Conservation (phyloP, 306 rosid species). For the Ormosia emarginata region DNA sequence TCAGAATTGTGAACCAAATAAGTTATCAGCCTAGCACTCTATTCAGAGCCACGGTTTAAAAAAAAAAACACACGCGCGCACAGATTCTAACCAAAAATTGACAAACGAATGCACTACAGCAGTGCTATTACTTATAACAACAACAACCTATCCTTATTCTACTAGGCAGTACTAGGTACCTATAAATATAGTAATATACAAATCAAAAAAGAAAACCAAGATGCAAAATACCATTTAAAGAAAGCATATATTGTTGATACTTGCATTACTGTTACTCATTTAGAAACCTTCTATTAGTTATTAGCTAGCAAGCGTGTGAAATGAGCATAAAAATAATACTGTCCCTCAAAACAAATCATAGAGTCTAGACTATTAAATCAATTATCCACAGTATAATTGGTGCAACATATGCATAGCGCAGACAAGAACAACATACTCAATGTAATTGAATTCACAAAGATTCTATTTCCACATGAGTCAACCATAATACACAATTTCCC, state of each 20-base stretch:
- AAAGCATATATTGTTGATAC: neutral
- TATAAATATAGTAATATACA: neutral
- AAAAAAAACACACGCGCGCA: neutral
- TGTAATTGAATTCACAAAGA: neutral
- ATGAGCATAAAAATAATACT: neutral
- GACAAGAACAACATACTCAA: neutral
- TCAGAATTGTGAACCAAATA: neutral
- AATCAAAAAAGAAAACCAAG: neutral
- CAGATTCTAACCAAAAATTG: neutral
- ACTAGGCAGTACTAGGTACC: neutral
- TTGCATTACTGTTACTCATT: neutral
- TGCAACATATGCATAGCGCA: neutral
- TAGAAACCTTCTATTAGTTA: conserved; percentile 9
- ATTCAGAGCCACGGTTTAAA: neutral
- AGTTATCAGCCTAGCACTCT: neutral
- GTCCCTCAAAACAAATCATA: neutral
- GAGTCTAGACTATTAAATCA: conserved; percentile 1
- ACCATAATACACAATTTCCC: conserved; percentile 4
- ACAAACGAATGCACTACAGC: neutral
- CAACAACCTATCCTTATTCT: neutral
- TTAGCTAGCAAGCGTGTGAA: neutral
- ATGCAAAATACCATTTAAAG: conserved; percentile 4
- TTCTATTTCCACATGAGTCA: neutral
- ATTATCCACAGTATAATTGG: neutral
- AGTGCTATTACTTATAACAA: neutral